Evolutionary conservation across 768 basidiomycete genomes (phyloP).

Genomic region (Pholiota molesta): DNA sequence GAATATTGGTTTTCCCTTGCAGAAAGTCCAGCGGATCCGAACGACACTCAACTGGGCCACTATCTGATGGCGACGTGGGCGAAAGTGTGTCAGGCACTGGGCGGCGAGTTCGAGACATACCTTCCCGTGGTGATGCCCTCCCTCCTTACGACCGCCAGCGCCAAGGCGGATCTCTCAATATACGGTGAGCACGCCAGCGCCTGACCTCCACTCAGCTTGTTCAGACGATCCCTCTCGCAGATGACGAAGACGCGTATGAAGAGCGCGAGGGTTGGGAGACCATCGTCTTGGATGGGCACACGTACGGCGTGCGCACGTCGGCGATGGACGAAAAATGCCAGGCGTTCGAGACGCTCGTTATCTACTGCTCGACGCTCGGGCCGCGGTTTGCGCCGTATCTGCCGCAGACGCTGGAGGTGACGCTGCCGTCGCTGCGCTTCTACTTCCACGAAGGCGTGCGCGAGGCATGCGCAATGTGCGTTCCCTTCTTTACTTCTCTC

Average conservation of each 20-base stretch:
- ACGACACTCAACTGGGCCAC: slow-evolving; percentile 70
- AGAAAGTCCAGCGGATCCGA: slow-evolving; percentile 68
- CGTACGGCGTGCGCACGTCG: slow-evolving; percentile 77
- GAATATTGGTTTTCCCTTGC: slow-evolving; percentile 22
- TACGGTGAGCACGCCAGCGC: slow-evolving; percentile 51
- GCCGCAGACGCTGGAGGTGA: slow-evolving; percentile 68
- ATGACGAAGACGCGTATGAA: slow-evolving; percentile 53
- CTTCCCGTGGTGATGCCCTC: slow-evolving; percentile 84
- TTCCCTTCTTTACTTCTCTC: slow-evolving; percentile 10
- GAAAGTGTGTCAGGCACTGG: slow-evolving; percentile 85
- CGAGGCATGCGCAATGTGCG: slow-evolving; percentile 77
- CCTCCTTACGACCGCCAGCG: slow-evolving; percentile 70
- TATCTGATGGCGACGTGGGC: slow-evolving; percentile 90
- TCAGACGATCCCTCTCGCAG: slow-evolving; percentile 23
- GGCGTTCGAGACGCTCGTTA: slow-evolving; percentile 85
- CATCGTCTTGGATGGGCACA: slow-evolving; percentile 75
- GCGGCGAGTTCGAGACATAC: slow-evolving; percentile 85
- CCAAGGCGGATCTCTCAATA: slow-evolving; percentile 79
- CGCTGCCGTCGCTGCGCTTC: slow-evolving; percentile 71
- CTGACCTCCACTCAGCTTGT: neutral
- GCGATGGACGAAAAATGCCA: slow-evolving; percentile 87
- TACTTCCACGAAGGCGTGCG: slow-evolving; percentile 87
- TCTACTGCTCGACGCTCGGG: slow-evolving; percentile 73
- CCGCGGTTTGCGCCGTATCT: slow-evolving; percentile 74
- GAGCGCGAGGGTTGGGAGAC: slow-evolving; percentile 82